Conservation (phyloP, 495 filamentous ascomycete genomes). For the Aspergillus ellipticus region DNA sequence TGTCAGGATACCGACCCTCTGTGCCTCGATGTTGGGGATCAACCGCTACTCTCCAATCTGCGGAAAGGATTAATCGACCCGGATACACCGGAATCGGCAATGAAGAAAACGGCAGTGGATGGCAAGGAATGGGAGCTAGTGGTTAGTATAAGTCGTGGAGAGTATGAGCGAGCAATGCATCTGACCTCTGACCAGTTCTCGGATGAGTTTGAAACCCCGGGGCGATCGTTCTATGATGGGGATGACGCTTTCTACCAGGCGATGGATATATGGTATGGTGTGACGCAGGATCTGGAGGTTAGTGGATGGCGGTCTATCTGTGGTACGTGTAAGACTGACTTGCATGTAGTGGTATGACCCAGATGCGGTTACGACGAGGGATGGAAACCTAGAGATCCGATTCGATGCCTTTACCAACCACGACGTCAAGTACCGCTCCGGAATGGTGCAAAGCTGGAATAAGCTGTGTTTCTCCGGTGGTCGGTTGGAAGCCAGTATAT, state of each 20-base stretch:
- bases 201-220: constrained; percentile 71
- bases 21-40: constrained; percentile 57
- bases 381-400: constrained; percentile 63
- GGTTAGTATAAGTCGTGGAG: constrained; percentile 34
- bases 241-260: constrained; percentile 72
- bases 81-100: constrained; percentile 60
- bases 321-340: not conserved
- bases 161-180: not conserved
- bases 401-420: constrained; percentile 69
- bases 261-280: constrained; percentile 77
- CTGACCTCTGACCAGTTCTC: constrained; percentile 53
- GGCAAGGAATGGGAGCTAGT: constrained; percentile 64
- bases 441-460: constrained; percentile 84
- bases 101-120: constrained; percentile 52
- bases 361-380: constrained; percentile 65
- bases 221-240: constrained; percentile 68
- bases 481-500: constrained; percentile 72
- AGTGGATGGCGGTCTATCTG: not conserved
- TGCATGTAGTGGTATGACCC: constrained; percentile 69
- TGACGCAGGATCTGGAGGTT: constrained; percentile 70
- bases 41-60: constrained; percentile 57
- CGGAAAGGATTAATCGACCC: constrained; percentile 64
- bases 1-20: constrained; percentile 36
- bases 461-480: constrained; percentile 76
- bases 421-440: constrained; percentile 66